These are phyloP conservation scores for Globisporangium acanthophoron DNA, from an alignment of 352 stramenopile genomes.

Conservation along the genomic window DNA sequence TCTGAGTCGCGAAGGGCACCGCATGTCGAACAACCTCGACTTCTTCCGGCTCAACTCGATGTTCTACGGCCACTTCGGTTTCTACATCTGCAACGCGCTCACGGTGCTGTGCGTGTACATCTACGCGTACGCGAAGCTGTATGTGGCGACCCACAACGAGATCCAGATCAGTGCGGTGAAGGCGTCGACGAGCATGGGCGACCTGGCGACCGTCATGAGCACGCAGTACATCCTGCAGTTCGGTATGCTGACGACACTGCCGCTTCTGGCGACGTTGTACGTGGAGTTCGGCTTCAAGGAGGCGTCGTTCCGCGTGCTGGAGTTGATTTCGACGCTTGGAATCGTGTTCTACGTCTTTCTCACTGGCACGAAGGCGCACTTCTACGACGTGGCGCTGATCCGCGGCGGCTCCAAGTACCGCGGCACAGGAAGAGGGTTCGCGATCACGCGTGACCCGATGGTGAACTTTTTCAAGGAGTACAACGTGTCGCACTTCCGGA, in stretches of 20 bases:
- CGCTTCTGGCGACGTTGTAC: conserved; percentile 73
- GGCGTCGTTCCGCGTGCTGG: conserved; percentile 82
- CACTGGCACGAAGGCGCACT: conserved; percentile 81
- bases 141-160: conserved; percentile 70
- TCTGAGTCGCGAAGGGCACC: conserved; percentile 70
- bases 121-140: conserved; percentile 82
- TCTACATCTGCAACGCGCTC: conserved; percentile 84
- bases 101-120: conserved; percentile 78
- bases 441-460: conserved; percentile 81
- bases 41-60: conserved; percentile 89
- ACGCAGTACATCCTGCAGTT: conserved; percentile 89
- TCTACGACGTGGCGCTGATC: conserved; percentile 85
- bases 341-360: conserved; percentile 87
- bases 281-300: conserved; percentile 82
- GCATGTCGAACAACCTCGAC: conserved; percentile 76
- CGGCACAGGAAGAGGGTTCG: conserved; percentile 77
- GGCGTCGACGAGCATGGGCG: conserved; percentile 68
- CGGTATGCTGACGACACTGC: conserved; percentile 85
- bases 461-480: conserved; percentile 89
- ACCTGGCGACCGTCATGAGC: conserved; percentile 73
- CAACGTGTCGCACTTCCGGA: conserved; percentile 83
- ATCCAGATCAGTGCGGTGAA: conserved; percentile 61
- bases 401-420: conserved; percentile 85
- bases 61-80: conserved; percentile 88
- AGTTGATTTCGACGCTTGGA: conserved; percentile 72